Conservation (phyloP, 805 yeast species). For the Zygosaccharomyces bailii region DNA sequence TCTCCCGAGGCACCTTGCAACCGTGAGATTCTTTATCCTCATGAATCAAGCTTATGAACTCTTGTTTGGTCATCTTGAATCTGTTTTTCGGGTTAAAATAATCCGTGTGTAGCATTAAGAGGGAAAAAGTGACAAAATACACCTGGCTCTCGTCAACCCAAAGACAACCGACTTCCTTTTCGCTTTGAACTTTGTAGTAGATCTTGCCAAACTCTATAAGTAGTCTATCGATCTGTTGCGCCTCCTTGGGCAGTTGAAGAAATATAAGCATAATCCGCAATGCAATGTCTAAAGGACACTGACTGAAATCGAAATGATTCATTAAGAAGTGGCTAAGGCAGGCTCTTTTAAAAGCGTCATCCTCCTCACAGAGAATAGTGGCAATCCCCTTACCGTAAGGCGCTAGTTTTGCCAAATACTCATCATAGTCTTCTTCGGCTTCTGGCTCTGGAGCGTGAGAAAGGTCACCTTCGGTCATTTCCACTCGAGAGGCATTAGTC, state of each 20-base stretch:
- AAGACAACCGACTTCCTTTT: slow-evolving; percentile 10
- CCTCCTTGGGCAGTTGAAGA: slow-evolving; percentile 62
- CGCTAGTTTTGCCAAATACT: slow-evolving; percentile 30
- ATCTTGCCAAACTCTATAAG: slow-evolving; percentile 53
- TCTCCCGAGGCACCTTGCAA: slow-evolving; percentile 38
- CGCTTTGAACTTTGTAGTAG: slow-evolving; percentile 40
- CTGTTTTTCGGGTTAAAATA: slow-evolving; percentile 64
- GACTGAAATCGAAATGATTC: slow-evolving; percentile 45
- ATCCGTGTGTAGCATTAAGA: slow-evolving; percentile 73
- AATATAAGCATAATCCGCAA: slow-evolving; percentile 56
- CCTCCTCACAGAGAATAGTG: slow-evolving; percentile 30
- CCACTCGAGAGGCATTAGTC: slow-evolving; percentile 8
- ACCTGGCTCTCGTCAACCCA: slow-evolving; percentile 49
- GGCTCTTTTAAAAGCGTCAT: slow-evolving; percentile 26
- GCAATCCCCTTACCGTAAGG: slow-evolving; percentile 35
- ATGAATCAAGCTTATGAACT: slow-evolving; percentile 50
- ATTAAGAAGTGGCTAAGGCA: slow-evolving; percentile 33
- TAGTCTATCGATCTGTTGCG: slow-evolving; percentile 73
- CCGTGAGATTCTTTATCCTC: slow-evolving; percentile 33
- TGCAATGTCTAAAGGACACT: slow-evolving; percentile 63
- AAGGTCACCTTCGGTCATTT: slow-evolving; percentile 19
- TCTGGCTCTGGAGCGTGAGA: slow-evolving; percentile 32
- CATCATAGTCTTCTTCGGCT: slow-evolving; percentile 29
- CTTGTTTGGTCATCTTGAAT: slow-evolving; percentile 61
- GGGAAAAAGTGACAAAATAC: slow-evolving; percentile 59